Percentiles rank a stretch among this genome's conserved stretches.
Conservation (phyloP, 1,139 yeast genomes). For the Hanseniaspora sp. region DNA sequence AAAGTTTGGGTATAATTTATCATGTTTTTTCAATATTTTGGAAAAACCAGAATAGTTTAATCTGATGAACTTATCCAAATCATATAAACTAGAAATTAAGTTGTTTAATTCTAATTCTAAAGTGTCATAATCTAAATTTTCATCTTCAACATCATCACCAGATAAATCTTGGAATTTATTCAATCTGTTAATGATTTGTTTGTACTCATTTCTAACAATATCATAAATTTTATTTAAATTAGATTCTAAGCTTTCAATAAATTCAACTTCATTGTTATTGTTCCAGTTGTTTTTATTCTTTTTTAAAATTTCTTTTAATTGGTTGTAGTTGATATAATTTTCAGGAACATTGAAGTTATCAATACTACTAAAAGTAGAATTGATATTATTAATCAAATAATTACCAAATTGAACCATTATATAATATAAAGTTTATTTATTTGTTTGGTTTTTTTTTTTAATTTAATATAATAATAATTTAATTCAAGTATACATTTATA, state of each 20-base stretch:
- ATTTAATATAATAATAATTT: too few species aligned
- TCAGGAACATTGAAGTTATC: conserved; percentile 63
- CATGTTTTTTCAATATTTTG: conserved; percentile 91
- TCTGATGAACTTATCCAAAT: conserved; percentile 82
- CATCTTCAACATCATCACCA: conserved; percentile 51
- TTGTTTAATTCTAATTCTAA: conserved; percentile 86
- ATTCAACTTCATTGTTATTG: conserved; percentile 66
- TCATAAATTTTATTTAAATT: conserved; percentile 86
- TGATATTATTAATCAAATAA: conserved; percentile 8
- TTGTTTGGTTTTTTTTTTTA: too few species aligned
- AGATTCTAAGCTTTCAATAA: conserved; percentile 58
- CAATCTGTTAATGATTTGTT: conserved; percentile 72
- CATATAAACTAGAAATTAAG: conserved; percentile 94
- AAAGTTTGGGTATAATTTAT: conserved; percentile 66
- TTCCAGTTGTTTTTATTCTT: conserved; percentile 53
- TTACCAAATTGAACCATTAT: conserved; percentile 55
- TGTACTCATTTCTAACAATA: conserved; percentile 75
- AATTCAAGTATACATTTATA: too few species aligned
- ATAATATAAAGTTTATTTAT: too few species aligned
- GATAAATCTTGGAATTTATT: conserved; percentile 50
- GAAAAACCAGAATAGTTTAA: conserved; percentile 93
- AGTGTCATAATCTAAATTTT: conserved; percentile 84
- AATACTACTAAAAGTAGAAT: conserved; percentile 40
- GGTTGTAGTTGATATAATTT: conserved; percentile 78
- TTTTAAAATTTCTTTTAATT: conserved; percentile 53